Evolutionary conservation across 2,329 filamentous ascomycete genomes (phyloP).

Genomic region (Fusarium albosuccineum): DNA sequence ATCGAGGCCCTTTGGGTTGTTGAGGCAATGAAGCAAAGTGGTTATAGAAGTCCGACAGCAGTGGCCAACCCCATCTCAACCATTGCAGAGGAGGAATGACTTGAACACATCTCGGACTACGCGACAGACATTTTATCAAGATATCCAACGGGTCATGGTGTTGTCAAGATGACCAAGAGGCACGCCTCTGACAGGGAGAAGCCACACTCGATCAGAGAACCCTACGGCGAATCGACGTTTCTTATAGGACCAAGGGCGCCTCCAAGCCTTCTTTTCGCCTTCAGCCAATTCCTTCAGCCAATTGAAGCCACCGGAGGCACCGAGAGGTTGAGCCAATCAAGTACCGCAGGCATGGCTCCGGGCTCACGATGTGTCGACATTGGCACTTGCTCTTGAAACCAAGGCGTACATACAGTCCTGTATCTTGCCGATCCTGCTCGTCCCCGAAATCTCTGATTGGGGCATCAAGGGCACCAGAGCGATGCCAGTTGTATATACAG

Average conservation of each 20-base stretch:
- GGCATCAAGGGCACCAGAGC: neutral
- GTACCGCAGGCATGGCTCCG: neutral
- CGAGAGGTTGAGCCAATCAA: neutral
- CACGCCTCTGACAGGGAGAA: neutral
- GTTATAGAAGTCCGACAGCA: too few species aligned
- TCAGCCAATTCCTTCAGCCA: neutral
- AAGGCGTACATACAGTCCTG: neutral
- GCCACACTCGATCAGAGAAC: neutral
- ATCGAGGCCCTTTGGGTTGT: too few species aligned
- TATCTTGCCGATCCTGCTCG: neutral
- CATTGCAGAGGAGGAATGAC: too few species aligned
- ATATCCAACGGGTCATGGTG: neutral
- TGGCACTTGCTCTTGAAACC: neutral
- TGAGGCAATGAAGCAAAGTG: too few species aligned
- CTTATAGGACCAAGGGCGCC: neutral
- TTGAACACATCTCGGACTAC: too few species aligned
- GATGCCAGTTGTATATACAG: neutral
- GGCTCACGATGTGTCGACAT: neutral
- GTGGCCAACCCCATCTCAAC: too few species aligned
- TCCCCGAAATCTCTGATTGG: constrained; percentile 1
- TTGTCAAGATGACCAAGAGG: constrained; percentile 21
- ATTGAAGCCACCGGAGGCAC: constrained; percentile 1
- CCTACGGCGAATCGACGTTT: neutral
- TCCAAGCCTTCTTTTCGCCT: neutral
- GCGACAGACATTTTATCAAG: neutral